These are phyloP conservation scores for Lablab purpureus DNA, from an alignment of 306 rosid species.

Conservation along the genomic window DNA sequence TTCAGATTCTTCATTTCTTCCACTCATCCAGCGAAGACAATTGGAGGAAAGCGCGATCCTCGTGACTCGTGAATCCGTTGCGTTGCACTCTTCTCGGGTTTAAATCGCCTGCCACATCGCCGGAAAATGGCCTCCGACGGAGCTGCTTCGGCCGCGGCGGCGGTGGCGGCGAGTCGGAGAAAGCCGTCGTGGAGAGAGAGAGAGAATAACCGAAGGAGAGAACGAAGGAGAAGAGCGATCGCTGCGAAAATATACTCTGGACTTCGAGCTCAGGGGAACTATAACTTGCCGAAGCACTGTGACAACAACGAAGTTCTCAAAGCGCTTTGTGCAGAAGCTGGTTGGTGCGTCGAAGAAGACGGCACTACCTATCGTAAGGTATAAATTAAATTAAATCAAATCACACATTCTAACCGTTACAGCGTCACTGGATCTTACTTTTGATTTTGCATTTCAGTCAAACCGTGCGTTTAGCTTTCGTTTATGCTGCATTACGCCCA, in stretches of 20 bases:
- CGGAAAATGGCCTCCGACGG: constrained; percentile 86
- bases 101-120: constrained; percentile 53
- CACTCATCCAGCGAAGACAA: constrained; percentile 52
- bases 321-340: constrained; percentile 87
- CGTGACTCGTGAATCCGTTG: constrained; percentile 53
- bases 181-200: constrained; percentile 95
- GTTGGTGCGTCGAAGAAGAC: constrained; percentile 91
- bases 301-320: constrained; percentile 89
- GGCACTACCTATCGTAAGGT: constrained; percentile 94
- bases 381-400: neutral
- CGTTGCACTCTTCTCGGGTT: constrained; percentile 28
- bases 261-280: constrained; percentile 86
- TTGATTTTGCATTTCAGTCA: neutral
- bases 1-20: constrained; percentile 51
- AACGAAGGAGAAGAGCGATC: constrained; percentile 77
- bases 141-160: constrained; percentile 64
- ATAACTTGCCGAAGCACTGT: constrained; percentile 82
- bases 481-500: neutral
- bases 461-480: neutral
- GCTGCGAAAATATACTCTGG: constrained; percentile 83
- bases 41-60: constrained; percentile 60
- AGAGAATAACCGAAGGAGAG: constrained; percentile 86
- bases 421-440: constrained; percentile 27
- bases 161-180: constrained; percentile 59
- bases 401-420: neutral